phyloP scores from a whole-genome alignment of 1,284 basidiomycete genomes.

The Afroboletus lepidellus region DNA sequence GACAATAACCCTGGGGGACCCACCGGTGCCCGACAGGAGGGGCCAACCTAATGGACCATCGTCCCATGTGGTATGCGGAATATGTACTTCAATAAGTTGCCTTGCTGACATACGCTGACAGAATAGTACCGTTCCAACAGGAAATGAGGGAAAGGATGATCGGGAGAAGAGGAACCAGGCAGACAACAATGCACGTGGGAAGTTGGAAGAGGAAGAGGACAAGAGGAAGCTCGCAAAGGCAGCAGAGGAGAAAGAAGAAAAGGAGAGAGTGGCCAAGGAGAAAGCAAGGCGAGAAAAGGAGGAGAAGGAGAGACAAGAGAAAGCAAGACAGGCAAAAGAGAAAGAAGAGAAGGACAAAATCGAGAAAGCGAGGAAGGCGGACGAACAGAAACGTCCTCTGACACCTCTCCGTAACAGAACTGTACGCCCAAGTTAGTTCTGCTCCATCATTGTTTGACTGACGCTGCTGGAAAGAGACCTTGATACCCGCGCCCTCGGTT shows the following conservation, averaged over 20 bases:
- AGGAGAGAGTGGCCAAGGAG: background rate
- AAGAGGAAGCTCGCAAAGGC: background rate
- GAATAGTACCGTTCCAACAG: background rate
- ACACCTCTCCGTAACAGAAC: background rate
- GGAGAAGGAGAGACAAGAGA: background rate
- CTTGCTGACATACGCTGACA: constrained; percentile 3
- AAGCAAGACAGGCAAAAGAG: background rate
- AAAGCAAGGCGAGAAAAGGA: background rate
- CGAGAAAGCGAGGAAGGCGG: background rate
- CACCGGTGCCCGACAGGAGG: constrained; percentile 15
- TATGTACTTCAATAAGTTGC: background rate
- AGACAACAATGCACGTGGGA: background rate
- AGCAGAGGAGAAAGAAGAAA: background rate
- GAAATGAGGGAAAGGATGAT: background rate
- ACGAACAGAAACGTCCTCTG: background rate
- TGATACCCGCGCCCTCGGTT: background rate
- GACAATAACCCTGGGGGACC: constrained; percentile 12
- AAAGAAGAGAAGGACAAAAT: background rate
- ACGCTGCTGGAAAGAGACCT: constrained; percentile 3
- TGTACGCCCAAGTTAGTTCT: constrained; percentile 8
- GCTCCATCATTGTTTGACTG: background rate
- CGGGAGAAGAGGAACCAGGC: background rate
- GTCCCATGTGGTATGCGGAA: constrained; percentile 9
- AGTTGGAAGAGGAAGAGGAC: background rate
- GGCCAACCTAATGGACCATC: background rate